Percentiles rank a stretch among this genome's conserved stretches.
Conservation (phyloP, 257 asterid species). For the Striga asiatica region DNA sequence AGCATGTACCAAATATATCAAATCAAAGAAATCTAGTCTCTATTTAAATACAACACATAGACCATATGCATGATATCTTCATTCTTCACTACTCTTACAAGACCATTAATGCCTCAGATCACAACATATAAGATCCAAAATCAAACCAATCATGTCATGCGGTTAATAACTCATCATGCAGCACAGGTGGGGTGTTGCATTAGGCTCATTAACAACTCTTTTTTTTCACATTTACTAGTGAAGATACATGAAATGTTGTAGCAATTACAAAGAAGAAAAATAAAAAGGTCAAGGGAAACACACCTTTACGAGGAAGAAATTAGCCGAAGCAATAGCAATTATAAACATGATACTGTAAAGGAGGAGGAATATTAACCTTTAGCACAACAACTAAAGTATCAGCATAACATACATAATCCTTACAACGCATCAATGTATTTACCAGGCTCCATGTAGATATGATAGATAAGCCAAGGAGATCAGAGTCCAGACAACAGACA, state of each 20-base stretch:
- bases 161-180: not conserved
- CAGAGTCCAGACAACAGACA: conserved; percentile 68
- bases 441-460: conserved; percentile 92
- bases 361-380: conserved; percentile 2
- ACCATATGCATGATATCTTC: not conserved
- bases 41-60: not conserved
- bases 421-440: conserved; percentile 15
- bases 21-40: not conserved
- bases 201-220: not conserved
- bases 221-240: not conserved
- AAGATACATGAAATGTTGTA: not conserved
- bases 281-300: conserved; percentile 19
- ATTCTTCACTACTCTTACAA: not conserved
- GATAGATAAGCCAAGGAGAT: conserved; percentile 56
- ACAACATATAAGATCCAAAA: not conserved
- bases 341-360: conserved; percentile 64
- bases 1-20: not conserved
- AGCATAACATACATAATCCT: conserved; percentile 8
- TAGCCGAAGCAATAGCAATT: conserved; percentile 59
- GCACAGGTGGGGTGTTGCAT: not conserved
- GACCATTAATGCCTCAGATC: not conserved
- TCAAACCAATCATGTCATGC: not conserved
- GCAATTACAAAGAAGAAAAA: conserved; percentile 3
- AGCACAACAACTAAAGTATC: conserved; percentile 15
- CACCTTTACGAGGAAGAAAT: conserved; percentile 84